Percentiles rank a stretch among this genome's conserved stretches.
Evolutionary conservation across 805 yeast species (phyloP).

Genomic region (Wickerhamomyces bisporus): DNA sequence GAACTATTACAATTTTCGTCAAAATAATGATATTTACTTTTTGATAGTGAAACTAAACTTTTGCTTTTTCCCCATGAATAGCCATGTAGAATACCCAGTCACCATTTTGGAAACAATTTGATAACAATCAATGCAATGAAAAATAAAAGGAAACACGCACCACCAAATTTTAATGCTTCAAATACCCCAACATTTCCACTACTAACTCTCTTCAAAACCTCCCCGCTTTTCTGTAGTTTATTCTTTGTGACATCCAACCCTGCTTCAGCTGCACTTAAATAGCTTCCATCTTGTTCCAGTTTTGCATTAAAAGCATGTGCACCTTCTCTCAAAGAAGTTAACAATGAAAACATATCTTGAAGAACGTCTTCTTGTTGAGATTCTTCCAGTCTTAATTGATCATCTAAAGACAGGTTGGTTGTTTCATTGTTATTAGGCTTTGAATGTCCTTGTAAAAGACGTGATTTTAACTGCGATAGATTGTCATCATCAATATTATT

Average conservation of each 20-base stretch:
- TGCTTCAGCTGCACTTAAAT: slow-evolving; percentile 35
- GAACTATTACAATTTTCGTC: not conserved
- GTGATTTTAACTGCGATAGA: slow-evolving; percentile 26
- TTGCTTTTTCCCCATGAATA: too few species aligned
- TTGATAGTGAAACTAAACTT: too few species aligned
- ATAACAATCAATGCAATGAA: slow-evolving; percentile 31
- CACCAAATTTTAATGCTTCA: slow-evolving; percentile 26
- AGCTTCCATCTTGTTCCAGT: slow-evolving; percentile 32
- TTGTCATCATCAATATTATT: slow-evolving; percentile 23
- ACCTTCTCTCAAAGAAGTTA: slow-evolving; percentile 32
- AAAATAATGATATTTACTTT: too few species aligned
- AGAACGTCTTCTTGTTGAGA: slow-evolving; percentile 32
- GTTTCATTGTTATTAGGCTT: slow-evolving; percentile 6
- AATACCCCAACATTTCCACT: slow-evolving; percentile 25
- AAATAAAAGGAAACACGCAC: slow-evolving; percentile 21
- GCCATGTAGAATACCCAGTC: slow-evolving; percentile 2
- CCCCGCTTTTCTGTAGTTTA: slow-evolving; percentile 30
- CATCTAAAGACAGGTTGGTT: slow-evolving; percentile 21
- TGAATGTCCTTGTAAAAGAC: slow-evolving; percentile 25
- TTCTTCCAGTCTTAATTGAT: slow-evolving; percentile 32
- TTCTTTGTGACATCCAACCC: slow-evolving; percentile 35
- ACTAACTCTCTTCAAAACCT: slow-evolving; percentile 25
- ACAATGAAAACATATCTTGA: slow-evolving; percentile 33
- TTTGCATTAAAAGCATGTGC: slow-evolving; percentile 37
- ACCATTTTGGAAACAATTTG: slow-evolving; percentile 35